Conservation (phyloP, 1,284 basidiomycete species). For the Exobasidium rhododendri region DNA sequence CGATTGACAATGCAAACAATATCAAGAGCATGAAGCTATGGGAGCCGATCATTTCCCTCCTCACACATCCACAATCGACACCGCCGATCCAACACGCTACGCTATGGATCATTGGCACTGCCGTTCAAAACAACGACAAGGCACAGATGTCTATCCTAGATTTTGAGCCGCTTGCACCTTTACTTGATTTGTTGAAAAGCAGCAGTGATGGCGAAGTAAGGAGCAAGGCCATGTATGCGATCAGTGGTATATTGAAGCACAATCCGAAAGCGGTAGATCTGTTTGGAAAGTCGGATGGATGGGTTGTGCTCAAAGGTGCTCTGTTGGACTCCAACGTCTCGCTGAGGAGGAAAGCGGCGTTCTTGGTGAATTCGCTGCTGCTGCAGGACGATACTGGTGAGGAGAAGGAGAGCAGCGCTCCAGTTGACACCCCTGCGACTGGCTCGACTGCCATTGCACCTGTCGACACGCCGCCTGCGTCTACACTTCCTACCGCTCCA, state of each 20-base stretch:
- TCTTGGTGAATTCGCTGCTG: constrained; percentile 76
- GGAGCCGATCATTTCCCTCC: constrained; percentile 71
- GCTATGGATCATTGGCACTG: constrained; percentile 89
- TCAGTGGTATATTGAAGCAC: constrained; percentile 82
- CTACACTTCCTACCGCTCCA: constrained; percentile 57
- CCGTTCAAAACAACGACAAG: constrained; percentile 88
- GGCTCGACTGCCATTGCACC: constrained; percentile 60
- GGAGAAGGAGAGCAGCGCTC: constrained; percentile 20
- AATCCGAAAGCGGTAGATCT: constrained; percentile 67
- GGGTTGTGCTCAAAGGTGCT: constrained; percentile 65
- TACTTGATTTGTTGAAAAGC: constrained; percentile 57
- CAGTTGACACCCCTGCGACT: constrained; percentile 57
- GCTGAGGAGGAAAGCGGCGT: constrained; percentile 78
- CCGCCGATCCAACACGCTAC: constrained; percentile 66
- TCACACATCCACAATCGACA: constrained; percentile 58
- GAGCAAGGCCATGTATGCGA: constrained; percentile 78
- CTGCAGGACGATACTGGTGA: constrained; percentile 58
- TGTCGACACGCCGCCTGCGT: constrained; percentile 56
- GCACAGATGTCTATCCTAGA: constrained; percentile 72
- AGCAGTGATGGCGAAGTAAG: constrained; percentile 58
- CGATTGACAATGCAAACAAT: constrained; percentile 94
- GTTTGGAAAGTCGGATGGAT: constrained; percentile 67
- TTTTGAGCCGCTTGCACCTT: constrained; percentile 62
- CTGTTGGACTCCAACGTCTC: constrained; percentile 73
- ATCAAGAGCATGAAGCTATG: constrained; percentile 80